Evolutionary conservation across 2,329 filamentous ascomycete species (phyloP), one percentile per base, ranked within the genome.

Genomic region (Ceratocystis eucalypticola): DNA sequence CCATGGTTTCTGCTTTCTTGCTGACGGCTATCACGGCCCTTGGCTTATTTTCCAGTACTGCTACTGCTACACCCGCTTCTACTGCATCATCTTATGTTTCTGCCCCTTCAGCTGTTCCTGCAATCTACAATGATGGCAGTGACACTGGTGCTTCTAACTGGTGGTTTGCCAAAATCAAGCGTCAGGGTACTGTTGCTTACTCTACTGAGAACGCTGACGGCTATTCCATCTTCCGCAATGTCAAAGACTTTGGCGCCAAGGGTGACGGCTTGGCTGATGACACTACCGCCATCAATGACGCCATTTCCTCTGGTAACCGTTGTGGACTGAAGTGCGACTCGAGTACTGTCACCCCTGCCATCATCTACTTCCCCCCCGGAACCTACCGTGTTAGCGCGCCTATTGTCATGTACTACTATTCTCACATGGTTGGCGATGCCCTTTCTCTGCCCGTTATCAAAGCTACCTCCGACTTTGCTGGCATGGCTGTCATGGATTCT

Each of bases 171-270:
- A 79, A 79, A 69, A 86, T 94, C 72, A 73, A 85, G 71, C 86
- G 87, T 50, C 83, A 90, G 71, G 91, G 89, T 67, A 76, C 77
- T 1, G 81, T 86, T 55, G 83, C 88, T 37, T 95, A 86, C 72
- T 70, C 69, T 28, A 65, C 30, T 37, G 68, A 71, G 30, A 75
- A 83, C 69, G 73, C 74, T 41, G 69, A 77, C 28, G 75, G 76
- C 72, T 94, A 90, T 80, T 81, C 88, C 74, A 78, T 92, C 70
- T 91, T 84, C 76, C 86, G 88, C 71, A 91, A 91, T 71, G 88
- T 92, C 61, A 84, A 93, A 78, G 79, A 84, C 59, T 22, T 22
- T 22, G 22, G 22, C 22, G 22, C 22, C 22, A 22, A 22, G 22
- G 22, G 22, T 22, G 22, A 22, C 22, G 22, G 22, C 22, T 22